Base-by-base conservation (phyloP, 179 eudicot genomes). In the Sideroxylon spinosum region DNA sequence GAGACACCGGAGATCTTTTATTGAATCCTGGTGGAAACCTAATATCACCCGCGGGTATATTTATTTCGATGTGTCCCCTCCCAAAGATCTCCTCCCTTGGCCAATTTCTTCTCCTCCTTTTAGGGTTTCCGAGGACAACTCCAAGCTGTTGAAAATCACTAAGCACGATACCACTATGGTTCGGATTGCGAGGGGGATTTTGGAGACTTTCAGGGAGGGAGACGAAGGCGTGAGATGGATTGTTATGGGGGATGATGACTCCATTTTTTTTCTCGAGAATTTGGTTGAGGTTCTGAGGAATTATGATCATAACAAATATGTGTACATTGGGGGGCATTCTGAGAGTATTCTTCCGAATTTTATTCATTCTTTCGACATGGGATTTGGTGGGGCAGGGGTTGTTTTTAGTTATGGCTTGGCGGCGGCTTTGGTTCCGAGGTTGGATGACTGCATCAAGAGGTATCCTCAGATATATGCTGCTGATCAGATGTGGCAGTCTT, bases 311-410 rank as follows among this genome's bases (percentile, higher is more conserved):
- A 87, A 48, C 1, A 86, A 87, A 77, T 89, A 87, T 68, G 74
- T 79, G 20, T 91, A 93, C 65, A 82, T 93, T 7, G 96, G 96
- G 10, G 88, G 85, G 17, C 85, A 81, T 28, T 87, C 94, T 0
- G 96, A 93, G 78, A 78, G 68, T 23, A 81, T 90, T 12, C 8
- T 85, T 67, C 76, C 81, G 22, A 89, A 90, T 61, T 28, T 61
- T 23, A 83, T 62, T 53, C 75, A 71, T 68, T 85, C 96, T 0
- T 93, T 87, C 28, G 84, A 86, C 16, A 32, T 86, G 84, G 95
- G 84, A 0, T 91, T 93, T 86, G 96, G 97, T 59, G 97, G 97
- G 1, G 96, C 84, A 44, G 97, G 94, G 11, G 79, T 84, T 48
- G 89, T 91, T 6, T 71, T 93, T 68, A 91, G 97, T 74, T 87